These are phyloP conservation scores for Leccinum incarnatum DNA, from an alignment of 768 basidiomycete species.

Conservation along the genomic window DNA sequence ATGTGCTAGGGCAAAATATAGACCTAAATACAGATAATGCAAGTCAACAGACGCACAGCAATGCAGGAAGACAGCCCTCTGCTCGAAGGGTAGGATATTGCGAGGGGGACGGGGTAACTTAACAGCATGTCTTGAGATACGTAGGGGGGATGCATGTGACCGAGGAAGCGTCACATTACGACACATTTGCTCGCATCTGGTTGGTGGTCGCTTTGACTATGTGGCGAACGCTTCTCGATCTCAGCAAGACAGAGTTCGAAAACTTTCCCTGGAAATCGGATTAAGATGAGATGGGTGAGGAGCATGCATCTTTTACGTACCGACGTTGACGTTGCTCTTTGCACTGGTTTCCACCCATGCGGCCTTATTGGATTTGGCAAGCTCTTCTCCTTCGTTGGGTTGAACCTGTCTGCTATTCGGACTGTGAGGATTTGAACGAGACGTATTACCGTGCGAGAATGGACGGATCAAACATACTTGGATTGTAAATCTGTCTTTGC, in stretches of 20 bases:
- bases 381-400: constrained; percentile 65
- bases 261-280: constrained; percentile 55
- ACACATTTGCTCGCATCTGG: constrained; percentile 44
- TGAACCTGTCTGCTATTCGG: constrained; percentile 66
- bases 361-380: constrained; percentile 70
- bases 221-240: constrained; percentile 73
- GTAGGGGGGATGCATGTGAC: constrained; percentile 12
- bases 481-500: constrained; percentile 82
- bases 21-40: constrained; percentile 38
- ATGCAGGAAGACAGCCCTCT: constrained; percentile 23
- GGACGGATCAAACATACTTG: constrained; percentile 49
- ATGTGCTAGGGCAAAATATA: constrained; percentile 20
- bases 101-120: constrained; percentile 30
- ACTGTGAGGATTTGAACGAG: constrained; percentile 31
- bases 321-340: constrained; percentile 81
- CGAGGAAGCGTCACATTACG: constrained; percentile 47
- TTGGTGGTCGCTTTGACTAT: constrained; percentile 44
- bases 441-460: constrained; percentile 7
- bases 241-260: constrained; percentile 83
- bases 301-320: constrained; percentile 48
- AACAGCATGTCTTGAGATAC: constrained; percentile 22
- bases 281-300: neutral
- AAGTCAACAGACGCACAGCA: constrained; percentile 31
- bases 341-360: constrained; percentile 90
- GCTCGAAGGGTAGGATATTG: constrained; percentile 31